These are phyloP conservation scores for Trametes cingulata DNA, from an alignment of 768 basidiomycete genomes.

Conservation along the genomic window DNA sequence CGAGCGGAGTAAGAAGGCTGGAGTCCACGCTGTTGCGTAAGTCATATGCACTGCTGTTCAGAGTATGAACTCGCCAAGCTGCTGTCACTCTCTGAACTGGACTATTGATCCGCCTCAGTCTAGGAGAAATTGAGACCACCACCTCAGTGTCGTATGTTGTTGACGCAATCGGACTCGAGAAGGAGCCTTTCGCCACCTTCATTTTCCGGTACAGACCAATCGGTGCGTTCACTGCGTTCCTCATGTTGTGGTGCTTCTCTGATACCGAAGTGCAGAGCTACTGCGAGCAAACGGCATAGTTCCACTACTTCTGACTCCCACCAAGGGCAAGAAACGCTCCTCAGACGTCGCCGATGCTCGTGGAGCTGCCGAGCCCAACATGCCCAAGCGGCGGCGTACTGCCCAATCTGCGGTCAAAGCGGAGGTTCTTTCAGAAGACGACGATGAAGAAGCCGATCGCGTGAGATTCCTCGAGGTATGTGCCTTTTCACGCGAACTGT, in stretches of 20 bases:
- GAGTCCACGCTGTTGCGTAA: slow-evolving; percentile 15
- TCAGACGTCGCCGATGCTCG: neutral
- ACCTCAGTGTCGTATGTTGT: neutral
- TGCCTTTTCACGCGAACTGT: neutral
- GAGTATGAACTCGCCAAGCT: neutral
- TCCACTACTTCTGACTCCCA: neutral
- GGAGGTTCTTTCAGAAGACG: neutral
- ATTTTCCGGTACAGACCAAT: slow-evolving; percentile 16
- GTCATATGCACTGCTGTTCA: too few species aligned
- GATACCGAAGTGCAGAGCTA: neutral
- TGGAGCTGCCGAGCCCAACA: neutral
- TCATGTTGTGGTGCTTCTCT: neutral
- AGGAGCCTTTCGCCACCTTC: slow-evolving; percentile 12
- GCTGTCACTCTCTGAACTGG: neutral
- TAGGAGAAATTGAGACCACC: neutral
- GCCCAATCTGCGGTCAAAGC: neutral
- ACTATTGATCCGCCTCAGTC: neutral
- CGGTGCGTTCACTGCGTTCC: slow-evolving; percentile 5
- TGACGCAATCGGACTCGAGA: neutral
- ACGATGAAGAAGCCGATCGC: neutral
- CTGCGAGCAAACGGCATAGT: neutral
- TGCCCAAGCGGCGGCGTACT: neutral
- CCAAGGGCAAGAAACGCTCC: neutral
- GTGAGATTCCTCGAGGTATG: neutral
- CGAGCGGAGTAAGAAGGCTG: slow-evolving; percentile 23